Conservation (phyloP, 352 stramenopile genomes). For the Paralagenidium karlingii region DNA sequence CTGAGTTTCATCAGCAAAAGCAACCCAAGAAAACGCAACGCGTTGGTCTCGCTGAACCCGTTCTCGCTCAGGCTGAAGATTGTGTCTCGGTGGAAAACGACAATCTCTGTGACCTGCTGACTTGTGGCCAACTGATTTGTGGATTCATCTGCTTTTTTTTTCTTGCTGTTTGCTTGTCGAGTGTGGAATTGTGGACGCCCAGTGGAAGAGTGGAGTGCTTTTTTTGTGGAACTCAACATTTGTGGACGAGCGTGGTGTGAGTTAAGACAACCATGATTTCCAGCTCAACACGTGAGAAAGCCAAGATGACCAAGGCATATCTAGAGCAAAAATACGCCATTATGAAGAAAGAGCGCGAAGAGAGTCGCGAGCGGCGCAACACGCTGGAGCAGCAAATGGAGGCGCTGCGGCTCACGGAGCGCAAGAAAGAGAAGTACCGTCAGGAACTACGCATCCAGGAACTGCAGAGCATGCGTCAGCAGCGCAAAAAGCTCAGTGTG, state of each 20-base stretch:
- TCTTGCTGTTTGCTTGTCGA: neutral
- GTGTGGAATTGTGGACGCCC: neutral
- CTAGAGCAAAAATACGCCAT: slow-evolving; percentile 83
- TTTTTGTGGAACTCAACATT: too few species aligned
- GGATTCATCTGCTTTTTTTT: too few species aligned
- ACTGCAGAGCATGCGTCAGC: slow-evolving; percentile 63
- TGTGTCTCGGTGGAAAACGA: too few species aligned
- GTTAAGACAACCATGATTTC: slow-evolving; percentile 54
- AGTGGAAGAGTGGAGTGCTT: too few species aligned
- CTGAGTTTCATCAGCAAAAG: too few species aligned
- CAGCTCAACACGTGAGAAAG: slow-evolving; percentile 76
- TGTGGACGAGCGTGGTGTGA: too few species aligned
- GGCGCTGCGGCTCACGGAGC: slow-evolving; percentile 58
- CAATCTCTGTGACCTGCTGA: too few species aligned
- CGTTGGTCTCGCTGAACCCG: too few species aligned
- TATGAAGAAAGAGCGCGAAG: slow-evolving; percentile 82
- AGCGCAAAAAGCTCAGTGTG: slow-evolving; percentile 65
- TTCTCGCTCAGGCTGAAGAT: too few species aligned
- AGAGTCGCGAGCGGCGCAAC: slow-evolving; percentile 58
- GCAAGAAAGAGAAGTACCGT: slow-evolving; percentile 68
- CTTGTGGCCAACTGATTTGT: too few species aligned
- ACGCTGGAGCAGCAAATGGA: slow-evolving; percentile 78
- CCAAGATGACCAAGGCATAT: slow-evolving; percentile 79
- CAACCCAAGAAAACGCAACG: too few species aligned
- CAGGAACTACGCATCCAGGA: slow-evolving; percentile 66